These are phyloP conservation scores for Annona cherimola DNA, from an alignment of 164 flowering plant genomes.

Conservation along the genomic window DNA sequence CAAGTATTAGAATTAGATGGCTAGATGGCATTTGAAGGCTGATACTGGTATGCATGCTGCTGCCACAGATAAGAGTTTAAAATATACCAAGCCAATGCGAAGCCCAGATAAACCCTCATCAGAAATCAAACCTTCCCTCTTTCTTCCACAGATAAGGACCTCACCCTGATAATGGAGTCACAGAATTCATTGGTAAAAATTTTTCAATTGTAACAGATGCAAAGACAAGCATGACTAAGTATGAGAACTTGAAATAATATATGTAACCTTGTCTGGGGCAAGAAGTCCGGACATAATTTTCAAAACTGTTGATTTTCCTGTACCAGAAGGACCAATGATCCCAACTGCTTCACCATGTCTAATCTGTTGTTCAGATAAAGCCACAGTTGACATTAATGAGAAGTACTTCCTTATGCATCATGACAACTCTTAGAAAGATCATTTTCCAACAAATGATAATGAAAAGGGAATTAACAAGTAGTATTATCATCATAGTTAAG, in stretches of 20 bases:
- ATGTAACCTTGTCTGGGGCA: conserved; percentile 83
- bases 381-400: background rate
- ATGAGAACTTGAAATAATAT: background rate
- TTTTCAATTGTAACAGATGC: background rate
- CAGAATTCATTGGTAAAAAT: background rate
- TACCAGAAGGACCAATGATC: conserved; percentile 98
- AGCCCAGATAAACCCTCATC: conserved; percentile 89
- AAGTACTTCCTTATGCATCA: background rate
- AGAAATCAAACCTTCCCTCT: conserved; percentile 75
- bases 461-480: no score
- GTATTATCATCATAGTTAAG: no score
- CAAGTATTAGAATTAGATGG: no score
- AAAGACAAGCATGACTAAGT: background rate
- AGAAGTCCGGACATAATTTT: conserved; percentile 98
- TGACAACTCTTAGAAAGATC: background rate
- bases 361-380: conserved; percentile 43
- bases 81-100: conserved; percentile 85
- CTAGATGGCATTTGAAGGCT: no score
- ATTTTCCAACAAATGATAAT: background rate
- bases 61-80: background rate
- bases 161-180: conserved; percentile 63
- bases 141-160: conserved; percentile 73
- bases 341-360: conserved; percentile 98
- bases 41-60: no score
- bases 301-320: conserved; percentile 89